phyloP scores from a whole-genome alignment of 78 protist species.

The Trichosphaerium sp. region DNA sequence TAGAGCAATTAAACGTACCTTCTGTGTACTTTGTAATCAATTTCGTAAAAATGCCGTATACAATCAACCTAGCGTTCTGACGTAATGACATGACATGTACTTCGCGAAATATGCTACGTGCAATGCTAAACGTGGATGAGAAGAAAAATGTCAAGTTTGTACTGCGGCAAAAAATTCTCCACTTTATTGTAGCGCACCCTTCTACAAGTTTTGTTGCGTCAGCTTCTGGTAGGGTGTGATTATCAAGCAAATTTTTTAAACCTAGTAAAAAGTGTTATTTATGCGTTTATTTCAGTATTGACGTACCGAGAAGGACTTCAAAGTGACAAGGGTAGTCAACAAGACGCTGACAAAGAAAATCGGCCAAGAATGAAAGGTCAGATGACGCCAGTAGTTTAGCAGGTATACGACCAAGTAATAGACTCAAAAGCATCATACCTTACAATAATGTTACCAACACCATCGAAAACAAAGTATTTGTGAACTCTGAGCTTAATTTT shows the following conservation, averaged over 20 bases:
- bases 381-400: slow-evolving; percentile 6
- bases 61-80: slow-evolving; percentile 37
- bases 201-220: slow-evolving; percentile 22
- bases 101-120: slow-evolving; percentile 24
- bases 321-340: slow-evolving; percentile 29
- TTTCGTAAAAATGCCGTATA: slow-evolving; percentile 8
- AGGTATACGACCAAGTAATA: slow-evolving; percentile 36
- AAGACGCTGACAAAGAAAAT: slow-evolving; percentile 23
- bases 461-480: background rate
- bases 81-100: slow-evolving; percentile 35
- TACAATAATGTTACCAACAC: background rate
- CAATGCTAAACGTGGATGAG: background rate
- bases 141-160: background rate
- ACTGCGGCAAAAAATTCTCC: background rate
- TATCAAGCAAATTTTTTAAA: slow-evolving; percentile 7
- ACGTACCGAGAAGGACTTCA: slow-evolving; percentile 4
- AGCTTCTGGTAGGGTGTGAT: slow-evolving; percentile 17
- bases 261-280: background rate
- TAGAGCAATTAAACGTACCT: too few relatives aligned
- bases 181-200: background rate
- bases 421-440: slow-evolving; percentile 28
- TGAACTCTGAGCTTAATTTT: too few relatives aligned
- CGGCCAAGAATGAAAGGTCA: slow-evolving; percentile 12
- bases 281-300: background rate
- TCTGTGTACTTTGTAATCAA: background rate